phyloP scores from a whole-genome alignment of 2,329 filamentous ascomycete species.

The Aureobasidium zeae region DNA sequence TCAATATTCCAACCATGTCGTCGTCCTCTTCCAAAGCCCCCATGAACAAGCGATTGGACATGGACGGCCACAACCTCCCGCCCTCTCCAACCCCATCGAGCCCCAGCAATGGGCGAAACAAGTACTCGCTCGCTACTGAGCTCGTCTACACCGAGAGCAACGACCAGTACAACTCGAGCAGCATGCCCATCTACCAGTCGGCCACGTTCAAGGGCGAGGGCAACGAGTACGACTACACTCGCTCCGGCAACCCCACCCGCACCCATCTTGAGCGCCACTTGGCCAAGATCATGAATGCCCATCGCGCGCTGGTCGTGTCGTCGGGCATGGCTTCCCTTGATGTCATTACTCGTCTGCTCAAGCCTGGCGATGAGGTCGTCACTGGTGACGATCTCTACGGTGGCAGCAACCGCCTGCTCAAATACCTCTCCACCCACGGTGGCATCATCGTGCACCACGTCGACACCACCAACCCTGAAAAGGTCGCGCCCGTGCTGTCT shows the following conservation, averaged over 20 bases:
- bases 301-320: constrained; percentile 81
- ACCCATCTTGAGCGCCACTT: constrained; percentile 93
- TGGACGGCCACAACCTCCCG: constrained; percentile 75
- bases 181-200: constrained; percentile 93
- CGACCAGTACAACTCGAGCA: constrained; percentile 95
- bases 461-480: constrained; percentile 73
- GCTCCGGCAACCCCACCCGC: constrained; percentile 91
- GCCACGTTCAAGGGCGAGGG: constrained; percentile 90
- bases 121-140: constrained; percentile 91
- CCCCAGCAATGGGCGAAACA: constrained; percentile 64
- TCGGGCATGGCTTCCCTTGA: constrained; percentile 97
- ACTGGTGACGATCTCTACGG: constrained; percentile 96
- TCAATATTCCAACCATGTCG: constrained; percentile 4
- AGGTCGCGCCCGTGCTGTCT: constrained; percentile 59
- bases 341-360: constrained; percentile 83
- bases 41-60: constrained; percentile 49
- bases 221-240: constrained; percentile 93
- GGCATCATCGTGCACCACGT: constrained; percentile 94
- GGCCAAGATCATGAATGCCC: constrained; percentile 97
- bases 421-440: constrained; percentile 79
- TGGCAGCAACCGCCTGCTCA: constrained; percentile 85
- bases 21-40: constrained; percentile 5
- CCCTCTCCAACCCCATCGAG: constrained; percentile 90
- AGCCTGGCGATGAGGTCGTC: constrained; percentile 91
- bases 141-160: constrained; percentile 91